These are phyloP conservation scores for Xylaria grammica DNA, from an alignment of 495 filamentous ascomycete genomes.

Conservation along the genomic window DNA sequence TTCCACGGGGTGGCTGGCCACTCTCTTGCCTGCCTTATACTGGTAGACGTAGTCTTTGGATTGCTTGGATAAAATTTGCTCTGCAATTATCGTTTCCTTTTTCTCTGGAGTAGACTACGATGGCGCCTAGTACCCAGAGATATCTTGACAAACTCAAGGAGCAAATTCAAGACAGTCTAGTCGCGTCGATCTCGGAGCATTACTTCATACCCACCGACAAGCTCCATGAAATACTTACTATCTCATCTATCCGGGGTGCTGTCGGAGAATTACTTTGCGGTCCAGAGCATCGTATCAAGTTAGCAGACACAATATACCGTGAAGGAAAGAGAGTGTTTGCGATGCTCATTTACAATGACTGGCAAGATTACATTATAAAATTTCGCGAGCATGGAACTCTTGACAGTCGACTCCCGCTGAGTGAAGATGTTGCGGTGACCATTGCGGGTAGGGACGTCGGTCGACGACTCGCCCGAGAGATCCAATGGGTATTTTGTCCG, in stretches of 20 bases:
- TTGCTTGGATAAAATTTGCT: not conserved
- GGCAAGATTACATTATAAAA: constrained; percentile 9
- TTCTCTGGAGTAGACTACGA: not conserved
- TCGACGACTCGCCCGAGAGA: not conserved
- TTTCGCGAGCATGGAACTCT: constrained; percentile 8
- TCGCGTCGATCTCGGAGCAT: not conserved
- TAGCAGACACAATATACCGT: constrained; percentile 9
- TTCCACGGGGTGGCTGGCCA: not conserved
- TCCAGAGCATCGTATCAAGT: not conserved
- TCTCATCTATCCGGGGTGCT: not conserved
- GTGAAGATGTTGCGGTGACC: not conserved
- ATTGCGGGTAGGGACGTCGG: not conserved
- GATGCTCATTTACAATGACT: constrained; percentile 1
- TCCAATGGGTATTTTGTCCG: not conserved
- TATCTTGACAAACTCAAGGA: not conserved
- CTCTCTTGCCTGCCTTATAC: not conserved
- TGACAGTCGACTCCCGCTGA: constrained; percentile 2
- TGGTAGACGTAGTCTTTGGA: not conserved
- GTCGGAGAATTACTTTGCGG: not conserved
- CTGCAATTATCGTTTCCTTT: not conserved
- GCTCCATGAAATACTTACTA: not conserved
- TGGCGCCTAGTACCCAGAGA: not conserved
- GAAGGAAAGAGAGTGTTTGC: constrained; percentile 11
- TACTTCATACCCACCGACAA: not conserved
- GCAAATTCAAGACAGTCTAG: not conserved